Base-by-base conservation (phyloP, 768 basidiomycete genomes). In the Sporobolomyces pararoseus region DNA sequence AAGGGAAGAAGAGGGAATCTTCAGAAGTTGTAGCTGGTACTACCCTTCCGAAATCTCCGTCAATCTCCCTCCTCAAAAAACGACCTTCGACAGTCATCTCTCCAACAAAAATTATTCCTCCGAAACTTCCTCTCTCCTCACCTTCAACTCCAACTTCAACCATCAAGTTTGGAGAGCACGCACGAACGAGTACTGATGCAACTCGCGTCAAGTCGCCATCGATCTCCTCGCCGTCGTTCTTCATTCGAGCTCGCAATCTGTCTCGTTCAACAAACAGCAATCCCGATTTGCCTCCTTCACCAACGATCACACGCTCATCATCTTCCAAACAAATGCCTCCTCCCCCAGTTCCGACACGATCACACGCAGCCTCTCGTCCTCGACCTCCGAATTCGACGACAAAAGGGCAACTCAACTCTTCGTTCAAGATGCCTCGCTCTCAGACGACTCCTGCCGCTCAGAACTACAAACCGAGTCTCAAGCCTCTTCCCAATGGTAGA, bases 341-440 rank as follows among this genome's bases (percentile, higher is more conserved):
- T 25, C 50, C 50, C 29, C 27, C 50, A 9, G 25, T 51, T 27
- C 50, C 50, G 7, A 12, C 27, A 5, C 50, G 12, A 3, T 27
- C 50, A 4, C 25, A 7, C 21, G 7, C 50, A 51, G 1, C 39
- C n/a, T 25, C 10, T 32, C 60, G 61, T 2, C 10, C n/a, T 29
- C 34, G n/a, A 4, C 54, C 61, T 61, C 27, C n/a, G 4, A 9
- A 42, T 17, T 31, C 37, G 6, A 3, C 23, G 16, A 27, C 35
- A 9, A 37, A 39, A 10, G 63, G 52, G 2, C 52, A 63, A 27
- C 71, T 72, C 66, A 68, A 68, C 63, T 2, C 27, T 19, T 35
- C 34, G 7, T 72, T 60, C 58, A 42, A 44, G 46, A 68, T 72
- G 71, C 71, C 71, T 5, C 50, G 66, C 0, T 14, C 51, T 2